These are phyloP conservation scores for Calonectria henricotiae DNA, from an alignment of 2,329 filamentous ascomycete genomes.

Conservation along the genomic window DNA sequence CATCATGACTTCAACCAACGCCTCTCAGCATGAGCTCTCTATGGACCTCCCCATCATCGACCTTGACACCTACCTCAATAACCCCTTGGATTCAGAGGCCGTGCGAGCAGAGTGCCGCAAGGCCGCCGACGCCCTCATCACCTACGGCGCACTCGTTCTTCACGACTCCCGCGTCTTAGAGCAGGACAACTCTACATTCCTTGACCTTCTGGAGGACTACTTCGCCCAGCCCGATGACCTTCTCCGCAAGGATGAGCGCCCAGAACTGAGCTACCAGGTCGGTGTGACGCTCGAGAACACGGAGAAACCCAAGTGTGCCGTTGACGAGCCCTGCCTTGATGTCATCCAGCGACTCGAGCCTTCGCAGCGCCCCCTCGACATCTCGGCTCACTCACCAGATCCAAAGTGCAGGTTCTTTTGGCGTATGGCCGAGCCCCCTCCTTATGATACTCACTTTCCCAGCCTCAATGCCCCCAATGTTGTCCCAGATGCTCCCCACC, in stretches of 20 bases:
- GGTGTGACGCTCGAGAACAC: slow-evolving; percentile 77
- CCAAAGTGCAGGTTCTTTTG: slow-evolving; percentile 78
- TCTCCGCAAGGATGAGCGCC: slow-evolving; percentile 69
- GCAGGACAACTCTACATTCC: slow-evolving; percentile 70
- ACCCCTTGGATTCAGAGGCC: slow-evolving; percentile 61
- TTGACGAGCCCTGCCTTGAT: slow-evolving; percentile 73
- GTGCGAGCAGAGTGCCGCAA: slow-evolving; percentile 69
- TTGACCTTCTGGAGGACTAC: slow-evolving; percentile 77
- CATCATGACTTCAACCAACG: slow-evolving; percentile 37
- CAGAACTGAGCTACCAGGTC: slow-evolving; percentile 74
- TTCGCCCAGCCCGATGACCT: slow-evolving; percentile 70
- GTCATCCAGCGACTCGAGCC: slow-evolving; percentile 71
- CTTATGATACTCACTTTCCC: slow-evolving; percentile 71
- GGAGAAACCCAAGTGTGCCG: slow-evolving; percentile 76
- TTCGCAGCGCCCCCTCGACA: slow-evolving; percentile 72
- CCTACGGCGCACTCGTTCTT: slow-evolving; percentile 73
- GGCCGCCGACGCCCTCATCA: slow-evolving; percentile 72
- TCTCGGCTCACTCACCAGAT: slow-evolving; percentile 71
- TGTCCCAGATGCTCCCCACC: slow-evolving; percentile 66
- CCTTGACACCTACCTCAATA: slow-evolving; percentile 71
- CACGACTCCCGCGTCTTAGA: slow-evolving; percentile 74
- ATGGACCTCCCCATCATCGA: slow-evolving; percentile 76
- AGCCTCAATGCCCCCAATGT: slow-evolving; percentile 72
- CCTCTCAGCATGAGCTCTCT: slow-evolving; percentile 51
- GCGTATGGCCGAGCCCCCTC: slow-evolving; percentile 71